phyloP scores from a whole-genome alignment of 2,329 filamentous ascomycete genomes.

The Hawksworthiomyces lignivorus region DNA sequence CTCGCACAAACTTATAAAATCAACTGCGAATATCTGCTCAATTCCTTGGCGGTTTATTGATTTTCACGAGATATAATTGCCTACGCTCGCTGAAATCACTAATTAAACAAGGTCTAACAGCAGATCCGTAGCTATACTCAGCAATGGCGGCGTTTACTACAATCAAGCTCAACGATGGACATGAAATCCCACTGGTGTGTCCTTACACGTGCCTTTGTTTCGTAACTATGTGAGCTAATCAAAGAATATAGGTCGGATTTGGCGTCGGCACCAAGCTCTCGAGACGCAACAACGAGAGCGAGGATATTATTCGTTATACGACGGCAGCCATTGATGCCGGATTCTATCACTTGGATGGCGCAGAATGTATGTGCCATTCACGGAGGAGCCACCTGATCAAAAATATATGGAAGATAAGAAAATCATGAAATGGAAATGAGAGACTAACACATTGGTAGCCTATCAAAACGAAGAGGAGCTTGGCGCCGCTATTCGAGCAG shows the following conservation, averaged over 20 bases:
- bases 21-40: background rate
- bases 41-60: no score
- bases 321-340: slow-evolving; percentile 59
- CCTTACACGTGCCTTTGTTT: slow-evolving; percentile 32
- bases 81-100: background rate
- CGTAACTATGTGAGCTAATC: background rate
- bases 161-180: slow-evolving; percentile 65
- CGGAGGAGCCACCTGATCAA: no score
- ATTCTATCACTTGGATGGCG: slow-evolving; percentile 65
- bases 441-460: slow-evolving; percentile 24
- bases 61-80: no score
- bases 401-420: no score
- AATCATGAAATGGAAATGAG: background rate
- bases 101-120: background rate
- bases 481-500: slow-evolving; percentile 60
- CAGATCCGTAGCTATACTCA: background rate
- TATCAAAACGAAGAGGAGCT: slow-evolving; percentile 62
- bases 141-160: slow-evolving; percentile 32
- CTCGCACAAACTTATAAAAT: background rate
- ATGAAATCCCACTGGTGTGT: slow-evolving; percentile 63
- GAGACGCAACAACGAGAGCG: slow-evolving; percentile 41
- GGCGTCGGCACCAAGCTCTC: slow-evolving; percentile 60
- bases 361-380: slow-evolving; percentile 57
- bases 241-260: slow-evolving; percentile 36
- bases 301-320: slow-evolving; percentile 39